Evolutionary conservation across 345 rosid species (phyloP), one percentile per base, ranked within the genome.

Genomic region (Gossypium turneri): DNA sequence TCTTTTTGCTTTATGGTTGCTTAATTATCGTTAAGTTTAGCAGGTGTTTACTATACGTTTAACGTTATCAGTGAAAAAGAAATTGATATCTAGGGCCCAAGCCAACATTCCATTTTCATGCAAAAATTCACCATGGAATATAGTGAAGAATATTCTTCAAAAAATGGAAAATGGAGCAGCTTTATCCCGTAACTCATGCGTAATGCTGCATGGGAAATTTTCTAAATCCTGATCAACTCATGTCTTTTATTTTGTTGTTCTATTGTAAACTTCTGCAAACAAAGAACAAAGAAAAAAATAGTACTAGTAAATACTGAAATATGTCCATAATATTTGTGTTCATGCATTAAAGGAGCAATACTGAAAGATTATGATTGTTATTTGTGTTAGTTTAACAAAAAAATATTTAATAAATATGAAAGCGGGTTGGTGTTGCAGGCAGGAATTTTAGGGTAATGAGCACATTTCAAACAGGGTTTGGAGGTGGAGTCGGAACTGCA

Each of bases 391-490:
- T 56, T 25, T 25, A 47, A 20, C 2, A 24, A 15, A 68, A 13
- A 12, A 50, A 3, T 41, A 34, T 61, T 61, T 15, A 29, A 34
- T 62, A 62, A 12, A 8, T 16, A 17, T 16, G 45, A 8, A 34
- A 12, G 62, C 16, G 20, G 24, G 59, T 4, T 47, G 38, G 38
- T 29, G 44, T 19, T 51, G 70, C 73, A 47, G 87, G 90, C 34
- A 86, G 92, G 83, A 87, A 86, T 79, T 81, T 88, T 70, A 91
- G 93, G 89, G 90, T 79, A 61, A 86, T 85, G 85, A 86, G 86
- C 77, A 82, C 90, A 59, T 94, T 85, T 81, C 96, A 90, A 87
- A 86, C 93, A 63, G 96, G 87, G 44, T 81, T 86, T 77, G 97
- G 94, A 17, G 86, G 85, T 5, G 84, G 87, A 1, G 82, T 83